These are phyloP conservation scores for Talaromyces rugulosus DNA, from an alignment of 2,329 filamentous ascomycete genomes.

Conservation along the genomic window DNA sequence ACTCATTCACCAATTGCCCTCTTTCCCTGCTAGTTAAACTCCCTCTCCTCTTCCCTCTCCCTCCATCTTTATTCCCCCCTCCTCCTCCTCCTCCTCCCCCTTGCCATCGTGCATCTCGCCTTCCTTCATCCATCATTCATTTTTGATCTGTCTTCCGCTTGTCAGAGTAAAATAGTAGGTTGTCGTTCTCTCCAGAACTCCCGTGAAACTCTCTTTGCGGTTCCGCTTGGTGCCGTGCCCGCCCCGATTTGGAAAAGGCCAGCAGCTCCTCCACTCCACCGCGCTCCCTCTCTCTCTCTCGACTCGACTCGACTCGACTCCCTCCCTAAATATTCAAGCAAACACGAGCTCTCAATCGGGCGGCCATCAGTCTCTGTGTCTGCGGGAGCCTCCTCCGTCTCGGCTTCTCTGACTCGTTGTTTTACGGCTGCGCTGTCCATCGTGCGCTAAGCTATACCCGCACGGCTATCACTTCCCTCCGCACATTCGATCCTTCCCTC, in stretches of 20 bases:
- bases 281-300: constrained; percentile 9
- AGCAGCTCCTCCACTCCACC: constrained; percentile 8
- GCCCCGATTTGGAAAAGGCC: constrained; percentile 13
- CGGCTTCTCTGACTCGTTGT: constrained; percentile 14
- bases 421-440: neutral
- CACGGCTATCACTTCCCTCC: constrained; percentile 9
- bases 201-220: constrained; percentile 9
- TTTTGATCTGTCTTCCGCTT: constrained; percentile 32
- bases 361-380: constrained; percentile 8
- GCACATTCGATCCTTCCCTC: constrained; percentile 19
- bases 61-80: constrained; percentile 13
- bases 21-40: constrained; percentile 13
- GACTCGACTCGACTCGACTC: neutral
- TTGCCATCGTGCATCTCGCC: constrained; percentile 20
- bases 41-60: constrained; percentile 14
- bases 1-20: neutral
- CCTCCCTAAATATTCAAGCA: constrained; percentile 4
- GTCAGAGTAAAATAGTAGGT: constrained; percentile 19
- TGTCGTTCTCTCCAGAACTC: constrained; percentile 21
- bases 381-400: constrained; percentile 17
- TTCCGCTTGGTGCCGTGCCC: constrained; percentile 13
- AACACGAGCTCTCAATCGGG: neutral
- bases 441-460: neutral
- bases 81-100: constrained; percentile 18
- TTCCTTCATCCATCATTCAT: constrained; percentile 40